A percentile compares a stretch with the other conserved stretches of the same genome.
Conservation (phyloP, 2,329 filamentous ascomycete species). For the Dactylonectria macrodidyma region DNA sequence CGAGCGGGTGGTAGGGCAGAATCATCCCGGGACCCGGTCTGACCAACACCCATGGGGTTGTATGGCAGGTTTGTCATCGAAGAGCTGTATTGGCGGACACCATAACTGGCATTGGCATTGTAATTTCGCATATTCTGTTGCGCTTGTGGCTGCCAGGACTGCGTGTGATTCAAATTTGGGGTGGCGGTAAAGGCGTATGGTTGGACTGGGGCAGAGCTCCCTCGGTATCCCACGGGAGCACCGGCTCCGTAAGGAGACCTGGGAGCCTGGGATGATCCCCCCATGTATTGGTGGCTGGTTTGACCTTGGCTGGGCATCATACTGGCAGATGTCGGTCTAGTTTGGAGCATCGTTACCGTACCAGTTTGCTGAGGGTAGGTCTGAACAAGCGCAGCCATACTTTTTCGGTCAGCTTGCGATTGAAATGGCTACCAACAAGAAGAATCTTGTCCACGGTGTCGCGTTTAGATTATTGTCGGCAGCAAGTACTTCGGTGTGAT, state of each 20-base stretch:
- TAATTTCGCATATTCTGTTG: constrained; percentile 37
- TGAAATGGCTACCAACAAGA: constrained; percentile 34
- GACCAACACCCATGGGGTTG: constrained; percentile 54
- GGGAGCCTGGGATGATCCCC: constrained; percentile 52
- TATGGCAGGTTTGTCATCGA: constrained; percentile 60
- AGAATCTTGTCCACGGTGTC: constrained; percentile 34
- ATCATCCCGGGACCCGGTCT: constrained; percentile 67
- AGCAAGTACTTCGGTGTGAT: constrained; percentile 25
- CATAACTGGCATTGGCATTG: constrained; percentile 46
- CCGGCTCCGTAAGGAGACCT: constrained; percentile 52
- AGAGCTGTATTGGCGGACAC: constrained; percentile 53
- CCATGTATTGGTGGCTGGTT: constrained; percentile 65
- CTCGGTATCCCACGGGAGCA: constrained; percentile 66
- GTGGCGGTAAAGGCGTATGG: constrained; percentile 83
- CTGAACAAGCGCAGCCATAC: constrained; percentile 89
- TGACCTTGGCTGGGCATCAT: constrained; percentile 68
- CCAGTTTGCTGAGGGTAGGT: constrained; percentile 82
- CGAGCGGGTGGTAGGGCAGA: constrained; percentile 61
- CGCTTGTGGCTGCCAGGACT: constrained; percentile 65
- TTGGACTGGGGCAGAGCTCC: constrained; percentile 73
- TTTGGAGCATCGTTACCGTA: constrained; percentile 83
- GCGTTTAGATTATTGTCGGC: constrained; percentile 36
- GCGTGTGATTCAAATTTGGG: constrained; percentile 72
- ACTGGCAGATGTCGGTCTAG: constrained; percentile 72
- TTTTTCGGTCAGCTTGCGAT: constrained; percentile 54